Conservation (phyloP, 345 rosid species). For the Gossypium ekmanianum region DNA sequence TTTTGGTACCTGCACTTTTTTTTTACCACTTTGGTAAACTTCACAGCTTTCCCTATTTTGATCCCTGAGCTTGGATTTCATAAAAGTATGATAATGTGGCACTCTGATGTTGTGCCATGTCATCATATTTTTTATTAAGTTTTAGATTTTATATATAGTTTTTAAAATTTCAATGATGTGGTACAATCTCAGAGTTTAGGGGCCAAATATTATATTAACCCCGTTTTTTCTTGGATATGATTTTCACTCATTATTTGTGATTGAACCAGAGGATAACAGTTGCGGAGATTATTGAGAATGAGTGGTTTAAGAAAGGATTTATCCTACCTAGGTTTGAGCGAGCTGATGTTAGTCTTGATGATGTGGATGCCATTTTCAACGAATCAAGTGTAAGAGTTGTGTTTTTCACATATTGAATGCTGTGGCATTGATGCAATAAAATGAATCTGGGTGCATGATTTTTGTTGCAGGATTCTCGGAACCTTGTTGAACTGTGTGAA, state of each 20-base stretch:
- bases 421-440: background rate
- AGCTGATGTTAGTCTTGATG: slow-evolving; percentile 71
- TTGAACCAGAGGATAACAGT: slow-evolving; percentile 76
- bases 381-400: slow-evolving; percentile 61
- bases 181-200: no score
- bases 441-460: slow-evolving; percentile 17
- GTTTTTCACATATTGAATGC: slow-evolving; percentile 9
- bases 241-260: slow-evolving; percentile 21
- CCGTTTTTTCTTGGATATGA: background rate
- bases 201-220: no score
- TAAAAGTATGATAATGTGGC: no score
- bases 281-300: slow-evolving; percentile 83
- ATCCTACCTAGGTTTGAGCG: slow-evolving; percentile 79
- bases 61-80: no score
- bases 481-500: slow-evolving; percentile 86
- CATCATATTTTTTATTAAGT: no score
- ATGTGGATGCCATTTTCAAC: slow-evolving; percentile 79
- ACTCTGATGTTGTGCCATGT: no score
- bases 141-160: no score
- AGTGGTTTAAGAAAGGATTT: slow-evolving; percentile 98
- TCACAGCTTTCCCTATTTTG: no score
- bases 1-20: no score
- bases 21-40: no score
- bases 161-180: no score
- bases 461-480: slow-evolving; percentile 50